Evolutionary conservation across 164 flowering plant species (phyloP).

Genomic region (Vitis rupestris): DNA sequence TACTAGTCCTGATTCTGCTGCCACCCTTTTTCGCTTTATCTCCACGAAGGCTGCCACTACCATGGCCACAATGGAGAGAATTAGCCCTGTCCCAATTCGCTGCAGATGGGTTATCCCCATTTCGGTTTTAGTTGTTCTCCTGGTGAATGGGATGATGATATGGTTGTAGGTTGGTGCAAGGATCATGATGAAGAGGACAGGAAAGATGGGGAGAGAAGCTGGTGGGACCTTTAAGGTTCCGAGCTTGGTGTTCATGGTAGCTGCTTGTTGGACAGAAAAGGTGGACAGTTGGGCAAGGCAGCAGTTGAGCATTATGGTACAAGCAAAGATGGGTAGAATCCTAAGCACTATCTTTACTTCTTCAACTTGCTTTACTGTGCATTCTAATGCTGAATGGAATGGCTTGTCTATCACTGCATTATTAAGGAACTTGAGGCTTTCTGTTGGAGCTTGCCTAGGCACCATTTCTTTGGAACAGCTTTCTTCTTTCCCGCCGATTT

Average conservation of each 20-base stretch:
- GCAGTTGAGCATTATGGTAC: conserved; percentile 85
- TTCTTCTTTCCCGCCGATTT: conserved; percentile 20
- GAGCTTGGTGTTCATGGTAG: conserved; percentile 84
- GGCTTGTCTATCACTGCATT: conserved; percentile 41
- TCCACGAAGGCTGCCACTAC: conserved; percentile 86
- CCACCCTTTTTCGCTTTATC: conserved; percentile 58
- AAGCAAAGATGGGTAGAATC: conserved; percentile 70
- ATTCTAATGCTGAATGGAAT: conserved; percentile 31
- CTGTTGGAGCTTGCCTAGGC: conserved; percentile 19
- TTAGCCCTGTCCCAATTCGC: conserved; percentile 74
- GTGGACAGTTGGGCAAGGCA: conserved; percentile 97
- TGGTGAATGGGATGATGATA: conserved; percentile 57
- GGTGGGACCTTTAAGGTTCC: conserved; percentile 75
- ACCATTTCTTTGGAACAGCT: conserved; percentile 5
- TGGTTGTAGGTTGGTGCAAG: conserved; percentile 84
- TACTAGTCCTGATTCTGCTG: conserved; percentile 29
- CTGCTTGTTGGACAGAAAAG: conserved; percentile 91
- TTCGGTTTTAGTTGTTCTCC: conserved; percentile 62
- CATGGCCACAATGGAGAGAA: conserved; percentile 78
- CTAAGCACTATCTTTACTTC: conserved; percentile 68
- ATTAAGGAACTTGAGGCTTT: conserved; percentile 50
- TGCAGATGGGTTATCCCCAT: conserved; percentile 79
- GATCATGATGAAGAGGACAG: conserved; percentile 79
- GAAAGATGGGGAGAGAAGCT: conserved; percentile 88
- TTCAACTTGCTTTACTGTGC: conserved; percentile 63